Conservation (phyloP, 805 yeast species). For the Myxozyma mucilagina region DNA sequence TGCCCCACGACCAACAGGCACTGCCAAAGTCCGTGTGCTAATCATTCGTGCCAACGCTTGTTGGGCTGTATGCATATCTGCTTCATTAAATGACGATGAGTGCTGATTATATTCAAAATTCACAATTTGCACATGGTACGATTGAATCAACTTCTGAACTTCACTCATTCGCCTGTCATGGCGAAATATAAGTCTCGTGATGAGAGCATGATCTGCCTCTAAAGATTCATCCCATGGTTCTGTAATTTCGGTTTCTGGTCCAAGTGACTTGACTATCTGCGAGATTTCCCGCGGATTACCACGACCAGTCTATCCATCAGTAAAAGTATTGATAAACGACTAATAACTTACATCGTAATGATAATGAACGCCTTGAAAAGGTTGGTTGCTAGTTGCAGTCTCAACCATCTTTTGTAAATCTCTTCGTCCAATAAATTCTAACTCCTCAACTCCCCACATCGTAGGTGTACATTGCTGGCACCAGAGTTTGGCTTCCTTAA, state of each 20-base stretch:
- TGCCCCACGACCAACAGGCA: conserved; percentile 78
- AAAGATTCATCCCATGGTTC: conserved; percentile 70
- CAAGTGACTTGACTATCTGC: conserved; percentile 40
- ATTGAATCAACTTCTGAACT: conserved; percentile 67
- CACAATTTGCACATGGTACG: conserved; percentile 60
- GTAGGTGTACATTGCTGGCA: conserved; percentile 56
- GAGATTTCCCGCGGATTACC: conserved; percentile 45
- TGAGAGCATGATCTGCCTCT: conserved; percentile 65
- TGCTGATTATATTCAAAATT: conserved; percentile 43
- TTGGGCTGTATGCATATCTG: conserved; percentile 42
- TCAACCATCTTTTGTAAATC: conserved; percentile 50
- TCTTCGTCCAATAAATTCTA: conserved; percentile 64
- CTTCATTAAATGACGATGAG: conserved; percentile 59
- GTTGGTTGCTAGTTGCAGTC: neutral
- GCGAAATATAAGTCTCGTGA: conserved; percentile 72
- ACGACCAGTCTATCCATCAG: conserved; percentile 7
- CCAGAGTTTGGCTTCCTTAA: conserved; percentile 48
- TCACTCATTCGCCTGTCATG: conserved; percentile 79
- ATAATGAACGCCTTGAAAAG: neutral
- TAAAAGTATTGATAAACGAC: neutral
- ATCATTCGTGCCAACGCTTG: conserved; percentile 58
- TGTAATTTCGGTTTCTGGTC: conserved; percentile 45
- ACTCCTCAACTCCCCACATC: conserved; percentile 47
- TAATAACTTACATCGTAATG: conserved; percentile 33
- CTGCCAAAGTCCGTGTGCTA: conserved; percentile 69